Evolutionary conservation across 192 early-diverging fungal species (phyloP).

Genomic region (Linderina pennispora): DNA sequence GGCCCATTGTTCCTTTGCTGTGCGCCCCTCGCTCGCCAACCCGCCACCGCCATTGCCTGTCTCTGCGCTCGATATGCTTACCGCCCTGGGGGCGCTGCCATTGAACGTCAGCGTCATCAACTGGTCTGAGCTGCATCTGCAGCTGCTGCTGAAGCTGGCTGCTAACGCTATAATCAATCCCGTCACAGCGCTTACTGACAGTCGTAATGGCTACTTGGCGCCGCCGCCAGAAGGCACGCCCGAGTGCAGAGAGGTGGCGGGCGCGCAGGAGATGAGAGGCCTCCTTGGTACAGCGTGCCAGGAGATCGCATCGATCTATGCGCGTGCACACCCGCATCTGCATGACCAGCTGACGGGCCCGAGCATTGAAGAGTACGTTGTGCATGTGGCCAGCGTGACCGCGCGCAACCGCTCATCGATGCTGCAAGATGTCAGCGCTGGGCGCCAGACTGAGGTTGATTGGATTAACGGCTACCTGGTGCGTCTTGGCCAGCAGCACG

Average conservation of each 20-base stretch:
- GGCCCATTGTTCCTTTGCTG: constrained; percentile 48
- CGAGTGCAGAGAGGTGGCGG: constrained; percentile 5
- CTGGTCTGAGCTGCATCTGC: constrained; percentile 44
- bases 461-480: constrained; percentile 56
- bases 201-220: constrained; percentile 51
- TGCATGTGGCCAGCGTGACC: constrained; percentile 28
- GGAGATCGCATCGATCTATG: constrained; percentile 31
- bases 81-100: constrained; percentile 16
- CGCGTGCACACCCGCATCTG: constrained; percentile 34
- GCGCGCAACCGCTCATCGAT: constrained; percentile 50
- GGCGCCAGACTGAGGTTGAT: constrained; percentile 46
- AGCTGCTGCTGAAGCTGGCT: constrained; percentile 52
- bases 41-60: constrained; percentile 2
- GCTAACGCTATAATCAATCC: constrained; percentile 66
- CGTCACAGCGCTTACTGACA: constrained; percentile 51
- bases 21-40: constrained; percentile 10
- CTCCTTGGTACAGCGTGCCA: constrained; percentile 20
- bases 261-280: constrained; percentile 9
- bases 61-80: constrained; percentile 17
- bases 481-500: constrained; percentile 36
- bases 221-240: constrained; percentile 2
- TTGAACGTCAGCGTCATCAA: constrained; percentile 22
- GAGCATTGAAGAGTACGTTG: constrained; percentile 31
- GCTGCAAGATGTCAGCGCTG: constrained; percentile 40
- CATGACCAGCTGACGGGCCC: constrained; percentile 20